Conservation (phyloP, 108 stramenopile species). For the Nitzschia palea region DNA sequence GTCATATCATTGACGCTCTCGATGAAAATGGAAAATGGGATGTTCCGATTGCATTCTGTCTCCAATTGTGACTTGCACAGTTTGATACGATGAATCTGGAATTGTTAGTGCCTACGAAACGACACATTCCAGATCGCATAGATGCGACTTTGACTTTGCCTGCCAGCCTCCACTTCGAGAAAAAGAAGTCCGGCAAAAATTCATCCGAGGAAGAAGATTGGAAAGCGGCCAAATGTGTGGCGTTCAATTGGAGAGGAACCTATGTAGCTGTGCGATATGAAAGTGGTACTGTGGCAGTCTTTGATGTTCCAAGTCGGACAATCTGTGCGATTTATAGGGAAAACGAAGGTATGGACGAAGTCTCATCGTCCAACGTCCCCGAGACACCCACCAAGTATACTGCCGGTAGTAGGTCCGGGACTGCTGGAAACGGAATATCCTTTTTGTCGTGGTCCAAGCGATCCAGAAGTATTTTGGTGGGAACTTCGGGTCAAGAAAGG, state of each 20-base stretch:
- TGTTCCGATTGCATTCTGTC: no score
- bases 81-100: conserved; percentile 83
- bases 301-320: conserved; percentile 61
- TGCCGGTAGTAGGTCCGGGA: background rate
- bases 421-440: conserved; percentile 47
- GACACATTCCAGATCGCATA: conserved; percentile 78
- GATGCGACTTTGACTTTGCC: conserved; percentile 73
- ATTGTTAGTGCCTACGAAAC: conserved; percentile 71
- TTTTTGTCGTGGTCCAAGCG: conserved; percentile 65
- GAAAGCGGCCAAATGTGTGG: conserved; percentile 62
- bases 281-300: conserved; percentile 60
- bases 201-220: conserved; percentile 32
- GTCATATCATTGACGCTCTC: no score
- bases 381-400: conserved; percentile 1
- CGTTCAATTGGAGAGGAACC: conserved; percentile 71
- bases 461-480: conserved; percentile 56
- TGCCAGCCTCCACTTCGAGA: conserved; percentile 42
- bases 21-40: no score
- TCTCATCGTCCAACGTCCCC: background rate
- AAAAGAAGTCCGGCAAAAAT: conserved; percentile 1
- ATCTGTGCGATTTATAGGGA: conserved; percentile 54
- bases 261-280: conserved; percentile 72
- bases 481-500: conserved; percentile 45
- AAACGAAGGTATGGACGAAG: background rate
- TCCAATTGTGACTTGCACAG: no score